phyloP scores from a whole-genome alignment of 768 basidiomycete genomes.

The Tulasnella sp. region DNA sequence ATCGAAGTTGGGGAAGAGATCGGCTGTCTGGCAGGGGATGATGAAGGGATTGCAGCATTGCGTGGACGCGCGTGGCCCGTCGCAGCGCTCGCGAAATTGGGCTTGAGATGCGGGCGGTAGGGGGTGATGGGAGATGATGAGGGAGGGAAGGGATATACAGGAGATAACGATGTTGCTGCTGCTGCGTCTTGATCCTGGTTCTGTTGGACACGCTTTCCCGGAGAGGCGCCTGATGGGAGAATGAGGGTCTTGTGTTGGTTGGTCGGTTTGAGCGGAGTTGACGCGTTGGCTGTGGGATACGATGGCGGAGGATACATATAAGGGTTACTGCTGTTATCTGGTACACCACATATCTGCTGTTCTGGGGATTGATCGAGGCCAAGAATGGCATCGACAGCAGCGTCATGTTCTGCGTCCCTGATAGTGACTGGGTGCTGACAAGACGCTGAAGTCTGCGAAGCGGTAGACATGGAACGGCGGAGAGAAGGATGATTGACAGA shows the following conservation, averaged over 20 bases:
- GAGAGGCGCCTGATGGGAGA: no score
- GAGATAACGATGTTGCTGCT: neutral
- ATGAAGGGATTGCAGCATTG: neutral
- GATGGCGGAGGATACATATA: no score
- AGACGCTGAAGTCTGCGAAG: constrained; percentile 3
- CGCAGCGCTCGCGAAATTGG: neutral
- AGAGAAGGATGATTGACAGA: constrained; percentile 10
- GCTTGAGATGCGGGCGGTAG: constrained; percentile 13
- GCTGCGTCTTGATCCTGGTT: no score
- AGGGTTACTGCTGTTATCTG: no score
- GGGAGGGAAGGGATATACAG: constrained; percentile 5
- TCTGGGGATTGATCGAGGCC: neutral
- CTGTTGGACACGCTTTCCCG: no score
- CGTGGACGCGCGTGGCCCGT: neutral
- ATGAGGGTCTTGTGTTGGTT: no score
- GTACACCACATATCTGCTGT: no score
- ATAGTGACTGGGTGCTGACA: neutral
- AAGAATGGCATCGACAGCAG: constrained; percentile 5
- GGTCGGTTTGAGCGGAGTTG: no score
- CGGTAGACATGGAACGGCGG: constrained; percentile 9
- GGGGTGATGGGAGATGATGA: constrained; percentile 10
- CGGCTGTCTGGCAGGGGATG: constrained; percentile 1
- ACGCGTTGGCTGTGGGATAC: no score
- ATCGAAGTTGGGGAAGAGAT: constrained; percentile 14
- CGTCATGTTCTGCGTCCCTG: neutral